Evolutionary conservation across 257 asterid genomes (phyloP), one percentile per base, ranked within the genome.

Genomic region (Fraxinus cuspidata): DNA sequence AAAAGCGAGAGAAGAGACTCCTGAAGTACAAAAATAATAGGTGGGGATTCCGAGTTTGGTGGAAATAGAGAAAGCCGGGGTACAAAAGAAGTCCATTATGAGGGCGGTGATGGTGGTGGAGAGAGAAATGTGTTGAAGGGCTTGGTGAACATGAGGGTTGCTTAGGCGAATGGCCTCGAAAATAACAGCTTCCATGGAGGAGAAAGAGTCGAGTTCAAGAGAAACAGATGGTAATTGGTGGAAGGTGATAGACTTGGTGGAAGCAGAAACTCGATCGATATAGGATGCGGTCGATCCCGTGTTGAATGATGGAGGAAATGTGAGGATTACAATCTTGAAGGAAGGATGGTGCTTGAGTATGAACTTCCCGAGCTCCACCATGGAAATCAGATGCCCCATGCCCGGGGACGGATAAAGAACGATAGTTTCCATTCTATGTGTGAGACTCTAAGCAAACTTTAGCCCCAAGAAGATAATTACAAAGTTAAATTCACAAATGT

Each of bases 311-410:
- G 85, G 86, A 25, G 78, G 80, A 67, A 72, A 34, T 32, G 31
- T 74, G 23, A 92, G 84, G 77, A 90, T 79, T 29, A 77, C 72
- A 81, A 88, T 83, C 77, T 83, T 3, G 42, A 38, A 44, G 47
- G 81, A 76, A 4, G 90, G 92, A 70, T 84, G 73, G 84, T 82
- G 87, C 75, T 18, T 85, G 78, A 85, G 84, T 79, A 86, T 88
- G 79, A 89, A 80, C 71, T 88, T 92, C 3, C 90, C 96, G 9
- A 90, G 81, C 85, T 92, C 97, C 81, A 89, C 94, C 97, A 92
- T 89, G 84, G 96, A 84, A 25, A 90, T 47, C 7, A 92, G 80
- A 21, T 92, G 96, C 51, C 96, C 96, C 82, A 92, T 88, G 47
- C 89, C 90, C 0, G 96, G 96, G 29, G 94, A 84, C 4, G 97